Evolutionary conservation across 1,284 basidiomycete genomes (phyloP).

Genomic region (Nidula niveotomentosa): DNA sequence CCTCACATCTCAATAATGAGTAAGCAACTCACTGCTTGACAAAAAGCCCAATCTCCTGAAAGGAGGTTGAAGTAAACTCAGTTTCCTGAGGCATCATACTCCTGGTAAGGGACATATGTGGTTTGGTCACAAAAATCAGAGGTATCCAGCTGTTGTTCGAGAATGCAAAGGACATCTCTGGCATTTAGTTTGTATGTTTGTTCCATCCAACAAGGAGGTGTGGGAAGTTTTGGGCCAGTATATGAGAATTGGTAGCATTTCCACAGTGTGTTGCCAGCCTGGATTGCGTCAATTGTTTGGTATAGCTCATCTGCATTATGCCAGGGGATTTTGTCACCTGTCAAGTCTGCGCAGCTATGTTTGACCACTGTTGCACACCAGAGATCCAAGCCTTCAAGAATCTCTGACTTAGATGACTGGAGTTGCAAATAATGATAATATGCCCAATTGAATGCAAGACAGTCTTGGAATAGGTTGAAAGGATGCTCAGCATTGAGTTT

Average conservation of each 20-base stretch:
- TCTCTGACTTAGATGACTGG: slow-evolving; percentile 7
- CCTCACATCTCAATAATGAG: not conserved
- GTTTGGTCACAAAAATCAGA: not conserved
- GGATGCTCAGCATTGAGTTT: slow-evolving; percentile 1
- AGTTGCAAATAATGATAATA: slow-evolving; percentile 10
- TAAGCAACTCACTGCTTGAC: not conserved
- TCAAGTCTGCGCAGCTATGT: not conserved
- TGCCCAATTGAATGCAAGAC: slow-evolving; percentile 12
- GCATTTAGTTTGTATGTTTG: not conserved
- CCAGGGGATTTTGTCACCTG: not conserved
- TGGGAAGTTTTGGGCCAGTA: not conserved
- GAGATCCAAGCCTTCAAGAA: slow-evolving; percentile 13
- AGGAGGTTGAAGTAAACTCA: not conserved
- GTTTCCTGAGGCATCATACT: not conserved
- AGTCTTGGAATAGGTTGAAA: slow-evolving; percentile 8
- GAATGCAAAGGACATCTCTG: not conserved
- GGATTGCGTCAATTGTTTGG: not conserved
- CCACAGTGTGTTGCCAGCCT: not conserved
- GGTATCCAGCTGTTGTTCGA: not conserved
- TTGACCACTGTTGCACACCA: slow-evolving; percentile 12
- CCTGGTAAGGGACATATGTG: not conserved
- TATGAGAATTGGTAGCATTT: not conserved
- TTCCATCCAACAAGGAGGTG: not conserved
- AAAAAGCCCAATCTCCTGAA: not conserved
- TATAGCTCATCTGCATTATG: not conserved